Base-by-base conservation (phyloP, 257 asterid species). In the Nicotiana benthamiana region DNA sequence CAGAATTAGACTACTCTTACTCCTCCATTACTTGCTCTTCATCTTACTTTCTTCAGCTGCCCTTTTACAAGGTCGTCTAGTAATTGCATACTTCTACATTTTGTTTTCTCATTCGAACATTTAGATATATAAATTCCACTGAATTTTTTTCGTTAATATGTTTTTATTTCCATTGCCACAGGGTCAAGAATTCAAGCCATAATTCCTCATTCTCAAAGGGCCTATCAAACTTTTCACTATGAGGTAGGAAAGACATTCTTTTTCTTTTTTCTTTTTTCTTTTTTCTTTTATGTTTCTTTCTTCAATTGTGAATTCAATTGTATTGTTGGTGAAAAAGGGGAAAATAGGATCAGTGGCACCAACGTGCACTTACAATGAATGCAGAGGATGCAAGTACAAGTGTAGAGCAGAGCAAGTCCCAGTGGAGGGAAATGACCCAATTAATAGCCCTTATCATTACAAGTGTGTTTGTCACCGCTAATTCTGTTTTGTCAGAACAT, bases 331-430 rank as follows among this genome's bases (percentile, higher is more conserved):
- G 60, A 17, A 52, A 52, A 52, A 16, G 59, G 15, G 15, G 30
- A 17, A 63, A 95, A 93, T 95, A 34, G 97, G 98, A 16, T 95
- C 98, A 2, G 95, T 91, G n/a, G 96, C 97, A 9, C 99, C 99
- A 24, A 93, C 89, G 0, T 95, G 98, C 90, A 91, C 96, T 1
- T 92, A 91, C 91, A 93, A 95, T 22, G 98, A 95, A 84, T 95
- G 99, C 92, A 87, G 93, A 86, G 97, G 97, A 7, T 95, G 97
- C 80, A 90, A 84, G 84, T 90, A 82, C 82, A 92, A 84, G 86
- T 95, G 99, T 88, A 91, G 89, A 67, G 97, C 99, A 0, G 94
- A 91, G 90, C 48, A 40, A 40, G 48, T 40, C 0, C 48, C 48
- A 8, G 48, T 40, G 11, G 96, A 93, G 32, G 97, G 93, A 12